Base-by-base conservation (phyloP, 139 green algal genomes). In the Chlamydomonas urium region DNA sequence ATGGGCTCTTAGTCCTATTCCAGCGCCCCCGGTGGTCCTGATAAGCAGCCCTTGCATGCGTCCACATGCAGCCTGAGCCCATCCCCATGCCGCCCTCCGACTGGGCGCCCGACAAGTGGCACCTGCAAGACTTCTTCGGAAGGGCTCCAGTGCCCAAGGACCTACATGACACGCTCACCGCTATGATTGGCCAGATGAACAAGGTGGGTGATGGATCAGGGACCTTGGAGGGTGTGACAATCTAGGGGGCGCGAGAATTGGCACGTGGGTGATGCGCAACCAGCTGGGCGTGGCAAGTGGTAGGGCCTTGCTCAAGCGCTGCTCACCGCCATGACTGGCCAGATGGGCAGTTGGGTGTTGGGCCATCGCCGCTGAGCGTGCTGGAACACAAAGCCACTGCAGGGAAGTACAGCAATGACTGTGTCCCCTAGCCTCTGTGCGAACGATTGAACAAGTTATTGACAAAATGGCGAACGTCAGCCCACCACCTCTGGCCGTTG, bases 111-210 rank as follows among this genome's bases (percentile, higher is more conserved):
- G 60, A 26, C 33, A 67, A 67, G 33, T 67, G 21, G 8, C 60
- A 67, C 33, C 33, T 67, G 10, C 60, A 67, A 26, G 60, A 45
- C 14, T 53, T 53, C 42, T 53, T 53, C 42, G 42, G 42, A 53
- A 42, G 17, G 10, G 5, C 19, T 14, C 23, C 14, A 21, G 60
- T 67, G 8, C n/a, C 29, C 32, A 23, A 67, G 33, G 60, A 67
- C 5, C 10, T 47, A 4, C 60, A 67, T 26, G 33, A 67, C 10
- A 67, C 60, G 32, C 33, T 67, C 21, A 26, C 60, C 10, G n/a
- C 60, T 8, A 38, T 67, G 29, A 42, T 67, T 4, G 29, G 29
- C 5, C 60, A 45, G 33, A 67, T 67, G 60, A 67, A 67, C 33
- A 21, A 42, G 60, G 53, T 63, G 53, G 19, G 53, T 56, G 45